phyloP scores from a whole-genome alignment of 331 rosid species.

The Rhamnella rubrinervis region DNA sequence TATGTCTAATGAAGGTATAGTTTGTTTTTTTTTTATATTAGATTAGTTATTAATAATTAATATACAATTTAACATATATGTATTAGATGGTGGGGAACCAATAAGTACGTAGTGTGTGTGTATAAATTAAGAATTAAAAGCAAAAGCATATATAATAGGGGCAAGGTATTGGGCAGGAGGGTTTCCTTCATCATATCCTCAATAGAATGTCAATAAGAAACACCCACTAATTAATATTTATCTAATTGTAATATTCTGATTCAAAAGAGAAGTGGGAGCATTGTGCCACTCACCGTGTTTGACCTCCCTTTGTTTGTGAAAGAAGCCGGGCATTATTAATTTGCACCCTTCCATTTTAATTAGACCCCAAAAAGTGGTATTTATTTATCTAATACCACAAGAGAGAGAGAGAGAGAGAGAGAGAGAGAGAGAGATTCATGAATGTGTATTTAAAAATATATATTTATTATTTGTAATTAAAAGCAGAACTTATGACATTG shows the following conservation, averaged over 20 bases:
- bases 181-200: slow-evolving; percentile 18
- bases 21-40: slow-evolving; percentile 9
- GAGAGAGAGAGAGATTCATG: too few relatives aligned
- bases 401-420: too few relatives aligned
- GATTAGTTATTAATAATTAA: too few relatives aligned
- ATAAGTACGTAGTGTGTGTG: too few relatives aligned
- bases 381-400: too few relatives aligned
- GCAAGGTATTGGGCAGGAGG: slow-evolving; percentile 22
- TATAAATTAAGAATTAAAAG: background rate
- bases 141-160: background rate
- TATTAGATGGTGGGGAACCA: slow-evolving; percentile 6
- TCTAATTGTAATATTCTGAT: background rate
- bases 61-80: background rate
- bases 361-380: too few relatives aligned
- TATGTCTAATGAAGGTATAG: slow-evolving; percentile 2
- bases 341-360: too few relatives aligned
- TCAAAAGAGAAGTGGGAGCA: slow-evolving; percentile 1
- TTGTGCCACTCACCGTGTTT: slow-evolving; percentile 13
- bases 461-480: too few relatives aligned
- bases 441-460: too few relatives aligned
- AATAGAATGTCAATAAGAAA: slow-evolving; percentile 6
- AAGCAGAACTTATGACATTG: too few relatives aligned
- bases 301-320: background rate
- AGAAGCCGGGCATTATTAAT: too few relatives aligned
- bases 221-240: background rate